phyloP scores from a whole-genome alignment of 768 basidiomycete genomes.

The Gloeopeniophorella convolvens region DNA sequence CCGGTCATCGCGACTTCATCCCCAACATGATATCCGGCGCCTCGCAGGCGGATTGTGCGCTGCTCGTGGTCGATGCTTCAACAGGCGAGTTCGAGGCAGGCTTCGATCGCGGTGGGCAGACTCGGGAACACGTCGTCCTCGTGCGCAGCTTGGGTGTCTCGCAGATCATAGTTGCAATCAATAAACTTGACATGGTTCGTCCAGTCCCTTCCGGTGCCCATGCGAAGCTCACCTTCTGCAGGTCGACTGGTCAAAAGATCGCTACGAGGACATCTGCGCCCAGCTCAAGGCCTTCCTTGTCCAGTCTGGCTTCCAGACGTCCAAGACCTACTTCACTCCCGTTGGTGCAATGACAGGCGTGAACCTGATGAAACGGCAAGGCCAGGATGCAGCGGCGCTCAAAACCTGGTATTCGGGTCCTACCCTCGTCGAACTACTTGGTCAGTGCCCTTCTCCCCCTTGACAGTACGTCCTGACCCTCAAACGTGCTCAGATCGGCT shows the following conservation, averaged over 20 bases:
- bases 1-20: conserved; percentile 95
- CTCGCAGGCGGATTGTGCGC: conserved; percentile 90
- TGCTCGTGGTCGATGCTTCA: conserved; percentile 87
- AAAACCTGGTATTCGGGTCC: conserved; percentile 80
- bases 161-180: conserved; percentile 87
- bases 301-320: conserved; percentile 79
- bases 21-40: conserved; percentile 99
- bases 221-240: conserved; percentile 27
- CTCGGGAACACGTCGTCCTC: conserved; percentile 87
- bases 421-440: conserved; percentile 76
- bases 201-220: background rate
- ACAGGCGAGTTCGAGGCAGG: conserved; percentile 95
- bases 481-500: conserved; percentile 52
- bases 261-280: conserved; percentile 81
- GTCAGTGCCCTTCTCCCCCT: conserved; percentile 34
- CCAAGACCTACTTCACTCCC: conserved; percentile 80
- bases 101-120: conserved; percentile 92
- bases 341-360: conserved; percentile 87
- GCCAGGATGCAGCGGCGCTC: conserved; percentile 41
- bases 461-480: background rate
- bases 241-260: conserved; percentile 81
- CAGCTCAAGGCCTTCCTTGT: conserved; percentile 72
- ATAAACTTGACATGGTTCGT: conserved; percentile 87
- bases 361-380: conserved; percentile 57
- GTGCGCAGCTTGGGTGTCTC: conserved; percentile 89